Percentiles rank a stretch among this genome's conserved stretches.
Evolutionary conservation across 495 filamentous ascomycete genomes (phyloP).

Genomic region (Penicillium steckii): DNA sequence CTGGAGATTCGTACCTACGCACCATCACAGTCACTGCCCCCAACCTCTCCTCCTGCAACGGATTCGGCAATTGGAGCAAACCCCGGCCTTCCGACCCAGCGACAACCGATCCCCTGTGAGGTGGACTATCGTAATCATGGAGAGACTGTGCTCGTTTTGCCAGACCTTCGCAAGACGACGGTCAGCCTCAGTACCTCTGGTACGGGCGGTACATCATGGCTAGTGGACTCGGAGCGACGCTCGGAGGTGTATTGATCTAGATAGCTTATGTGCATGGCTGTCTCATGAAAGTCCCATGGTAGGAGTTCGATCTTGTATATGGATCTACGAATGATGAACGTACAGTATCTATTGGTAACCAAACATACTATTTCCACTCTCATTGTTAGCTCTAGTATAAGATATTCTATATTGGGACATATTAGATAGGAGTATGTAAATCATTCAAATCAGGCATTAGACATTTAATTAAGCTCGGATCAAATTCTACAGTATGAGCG

Average conservation of each 20-base stretch:
- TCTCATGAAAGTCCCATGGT: background rate
- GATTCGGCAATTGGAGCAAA: conserved; percentile 13
- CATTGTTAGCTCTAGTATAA: too few species aligned
- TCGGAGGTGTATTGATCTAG: conserved; percentile 17
- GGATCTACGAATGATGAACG: conserved; percentile 9
- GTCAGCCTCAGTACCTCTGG: conserved; percentile 64
- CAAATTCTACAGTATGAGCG: too few species aligned
- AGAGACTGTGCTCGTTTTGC: conserved; percentile 73
- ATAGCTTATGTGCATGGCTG: background rate
- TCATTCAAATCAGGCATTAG: background rate
- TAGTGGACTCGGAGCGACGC: conserved; percentile 54
- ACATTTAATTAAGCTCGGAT: background rate
- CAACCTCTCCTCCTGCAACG: conserved; percentile 17
- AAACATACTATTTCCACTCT: too few species aligned
- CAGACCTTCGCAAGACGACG: conserved; percentile 71
- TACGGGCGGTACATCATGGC: conserved; percentile 60
- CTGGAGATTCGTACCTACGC: conserved; percentile 70
- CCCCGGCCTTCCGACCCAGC: conserved; percentile 22
- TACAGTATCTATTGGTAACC: too few species aligned
- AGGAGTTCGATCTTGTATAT: background rate
- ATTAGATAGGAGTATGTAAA: too few species aligned
- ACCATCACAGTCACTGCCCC: conserved; percentile 19
- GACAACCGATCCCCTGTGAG: conserved; percentile 60
- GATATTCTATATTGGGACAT: too few species aligned
- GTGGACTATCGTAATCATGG: conserved; percentile 76